Conservation (phyloP, 805 yeast species). For the Vanderwaltozyma verrucispora region DNA sequence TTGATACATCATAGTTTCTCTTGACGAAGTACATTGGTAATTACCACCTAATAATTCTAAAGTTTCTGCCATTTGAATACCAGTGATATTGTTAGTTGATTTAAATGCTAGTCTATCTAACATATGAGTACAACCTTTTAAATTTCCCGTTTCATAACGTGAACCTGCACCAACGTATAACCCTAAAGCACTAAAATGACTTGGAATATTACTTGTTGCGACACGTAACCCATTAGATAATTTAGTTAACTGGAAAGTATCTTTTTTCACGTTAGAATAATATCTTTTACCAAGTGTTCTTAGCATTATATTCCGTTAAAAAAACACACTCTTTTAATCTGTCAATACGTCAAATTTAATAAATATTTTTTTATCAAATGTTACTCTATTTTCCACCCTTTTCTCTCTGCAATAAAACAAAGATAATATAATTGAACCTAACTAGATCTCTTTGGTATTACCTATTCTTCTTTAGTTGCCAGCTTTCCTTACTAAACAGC, state of each 20-base stretch:
- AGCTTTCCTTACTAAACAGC: too few relatives aligned
- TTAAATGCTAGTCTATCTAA: slow-evolving; percentile 80
- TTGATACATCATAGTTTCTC: slow-evolving; percentile 89
- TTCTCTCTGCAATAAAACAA: too few relatives aligned
- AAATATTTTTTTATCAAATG: too few relatives aligned
- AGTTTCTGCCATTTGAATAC: slow-evolving; percentile 61
- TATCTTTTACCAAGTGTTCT: slow-evolving; percentile 3
- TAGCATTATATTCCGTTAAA: background rate
- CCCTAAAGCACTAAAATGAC: slow-evolving; percentile 87
- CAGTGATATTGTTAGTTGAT: slow-evolving; percentile 48
- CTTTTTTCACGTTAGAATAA: slow-evolving; percentile 17
- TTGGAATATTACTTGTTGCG: slow-evolving; percentile 77
- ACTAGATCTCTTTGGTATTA: too few relatives aligned
- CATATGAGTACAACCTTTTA: slow-evolving; percentile 73
- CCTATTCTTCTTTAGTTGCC: too few relatives aligned
- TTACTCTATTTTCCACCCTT: too few relatives aligned
- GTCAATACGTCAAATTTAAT: too few relatives aligned
- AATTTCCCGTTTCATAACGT: slow-evolving; percentile 52
- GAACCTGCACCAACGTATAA: slow-evolving; percentile 87
- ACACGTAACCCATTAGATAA: slow-evolving; percentile 71
- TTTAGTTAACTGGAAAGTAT: slow-evolving; percentile 21
- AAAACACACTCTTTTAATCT: too few relatives aligned
- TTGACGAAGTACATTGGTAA: slow-evolving; percentile 82
- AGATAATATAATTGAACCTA: too few relatives aligned
- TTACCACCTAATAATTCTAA: slow-evolving; percentile 84